phyloP scores from a whole-genome alignment of 192 early-diverging fungal species.

The Coemansia sp. region DNA sequence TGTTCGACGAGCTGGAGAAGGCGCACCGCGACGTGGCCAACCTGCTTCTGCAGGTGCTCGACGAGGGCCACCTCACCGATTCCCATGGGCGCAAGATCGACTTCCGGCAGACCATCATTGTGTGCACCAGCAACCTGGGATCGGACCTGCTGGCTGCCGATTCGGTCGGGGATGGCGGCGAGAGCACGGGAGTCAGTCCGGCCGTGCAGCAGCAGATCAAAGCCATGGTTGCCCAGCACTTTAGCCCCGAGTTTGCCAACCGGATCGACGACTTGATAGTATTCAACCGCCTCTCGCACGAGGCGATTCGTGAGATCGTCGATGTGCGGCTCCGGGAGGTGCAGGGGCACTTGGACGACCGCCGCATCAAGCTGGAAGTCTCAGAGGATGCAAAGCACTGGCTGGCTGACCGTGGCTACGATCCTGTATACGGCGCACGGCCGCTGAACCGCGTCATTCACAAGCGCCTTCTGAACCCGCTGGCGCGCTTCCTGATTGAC shows the following conservation, averaged over 20 bases:
- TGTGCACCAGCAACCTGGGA: slow-evolving; percentile 77
- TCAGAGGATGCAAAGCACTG: slow-evolving; percentile 54
- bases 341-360: slow-evolving; percentile 54
- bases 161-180: slow-evolving; percentile 15
- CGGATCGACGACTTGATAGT: slow-evolving; percentile 78
- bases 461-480: slow-evolving; percentile 51
- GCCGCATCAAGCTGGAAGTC: slow-evolving; percentile 53
- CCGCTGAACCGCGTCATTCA: slow-evolving; percentile 66
- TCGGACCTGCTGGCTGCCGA: slow-evolving; percentile 59
- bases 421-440: slow-evolving; percentile 63
- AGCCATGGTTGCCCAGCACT: slow-evolving; percentile 65
- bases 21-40: slow-evolving; percentile 86
- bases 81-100: slow-evolving; percentile 69
- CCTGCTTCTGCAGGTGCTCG: slow-evolving; percentile 87
- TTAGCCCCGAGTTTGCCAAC: slow-evolving; percentile 74
- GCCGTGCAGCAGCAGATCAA: slow-evolving; percentile 58
- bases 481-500: slow-evolving; percentile 58
- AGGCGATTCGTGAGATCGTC: slow-evolving; percentile 67
- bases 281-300: slow-evolving; percentile 64
- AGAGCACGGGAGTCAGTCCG: slow-evolving; percentile 44
- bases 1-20: slow-evolving; percentile 81
- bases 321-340: slow-evolving; percentile 66
- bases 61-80: slow-evolving; percentile 75
- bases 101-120: slow-evolving; percentile 76
- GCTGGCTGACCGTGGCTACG: slow-evolving; percentile 60